These are phyloP conservation scores for Amylocarpus encephaloides DNA, from an alignment of 2,329 filamentous ascomycete species.

Conservation along the genomic window DNA sequence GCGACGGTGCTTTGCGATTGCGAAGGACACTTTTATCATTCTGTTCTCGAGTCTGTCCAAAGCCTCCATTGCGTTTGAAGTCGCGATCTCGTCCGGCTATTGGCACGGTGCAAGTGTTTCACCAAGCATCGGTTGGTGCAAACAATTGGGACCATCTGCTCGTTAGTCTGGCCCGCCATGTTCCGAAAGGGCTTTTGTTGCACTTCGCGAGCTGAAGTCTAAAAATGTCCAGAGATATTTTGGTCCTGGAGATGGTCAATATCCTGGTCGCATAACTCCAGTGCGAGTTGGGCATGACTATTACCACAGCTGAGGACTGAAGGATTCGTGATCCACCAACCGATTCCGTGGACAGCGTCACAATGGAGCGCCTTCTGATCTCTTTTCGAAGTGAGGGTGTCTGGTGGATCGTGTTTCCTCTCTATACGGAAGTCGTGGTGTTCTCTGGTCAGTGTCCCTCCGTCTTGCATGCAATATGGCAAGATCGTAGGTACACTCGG, in stretches of 20 bases:
- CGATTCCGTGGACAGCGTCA: neutral
- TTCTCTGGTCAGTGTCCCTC: neutral
- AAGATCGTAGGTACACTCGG: no score
- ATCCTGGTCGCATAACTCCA: neutral
- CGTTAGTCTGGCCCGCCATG: neutral
- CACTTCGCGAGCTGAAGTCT: conserved; percentile 10
- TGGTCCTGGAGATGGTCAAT: neutral
- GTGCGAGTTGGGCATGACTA: neutral
- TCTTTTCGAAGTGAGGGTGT: neutral
- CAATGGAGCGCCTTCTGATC: neutral
- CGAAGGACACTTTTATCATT: no score
- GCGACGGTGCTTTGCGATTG: no score
- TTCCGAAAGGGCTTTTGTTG: conserved; percentile 6
- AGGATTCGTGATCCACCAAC: neutral
- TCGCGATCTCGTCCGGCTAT: no score
- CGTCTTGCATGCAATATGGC: neutral
- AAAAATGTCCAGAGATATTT: conserved; percentile 7
- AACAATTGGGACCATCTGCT: neutral
- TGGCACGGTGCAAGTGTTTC: neutral
- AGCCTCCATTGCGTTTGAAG: no score
- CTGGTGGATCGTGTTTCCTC: no score
- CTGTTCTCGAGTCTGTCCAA: no score
- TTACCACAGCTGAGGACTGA: neutral
- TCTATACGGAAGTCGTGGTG: no score
- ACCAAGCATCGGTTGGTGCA: neutral